Base-by-base conservation (phyloP, 2,329 filamentous ascomycete species). In the Aureobasidium sp. region DNA sequence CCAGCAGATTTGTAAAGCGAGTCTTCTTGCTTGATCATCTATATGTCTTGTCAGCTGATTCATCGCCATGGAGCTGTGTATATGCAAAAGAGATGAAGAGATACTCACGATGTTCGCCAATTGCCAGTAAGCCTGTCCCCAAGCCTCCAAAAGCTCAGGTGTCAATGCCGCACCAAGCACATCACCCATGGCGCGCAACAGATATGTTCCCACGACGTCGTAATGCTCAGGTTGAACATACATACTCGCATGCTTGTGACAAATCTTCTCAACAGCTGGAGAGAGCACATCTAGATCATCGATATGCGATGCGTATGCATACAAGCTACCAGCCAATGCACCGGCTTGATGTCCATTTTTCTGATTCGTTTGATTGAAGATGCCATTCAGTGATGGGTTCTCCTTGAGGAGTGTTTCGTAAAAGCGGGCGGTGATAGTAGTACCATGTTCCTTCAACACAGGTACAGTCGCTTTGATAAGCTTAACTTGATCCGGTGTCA, bases 341-440 rank as follows among this genome's bases (percentile, higher is more conserved):
- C 79, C 77, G 4, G 87, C 81, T 71, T 92, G 89, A 62, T 84
- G 83, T 39, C 86, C 85, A 5, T 82, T 88, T 48, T 77, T 75
- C 74, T 91, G 89, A 67, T 88, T 86, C 7, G 86, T 81, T 56
- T 82, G 77, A 73, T 90, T 91, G 81, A 91, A 91, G 73, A 87
- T 78, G 72, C 86, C 82, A 68, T 86, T 83, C 36, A 91, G 81
- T 48, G 84, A 81, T 0, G 87, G 87, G 64, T 90, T 79, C 42
- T 84, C 83, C 12, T 71, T 71, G 27, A 91, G 77, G 78, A 91
- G 83, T 70, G 84, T 85, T 64, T 79, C 78, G 78, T 92, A 91
- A 77, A 92, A 91, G 66, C 82, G 80, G n/a, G 79, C 80, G 6
- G 87, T 87, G 72, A 91, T 89, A 65, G 80, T 78, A 65, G 82